A percentile compares a stretch with the other conserved stretches of the same genome.
phyloP scores from a whole-genome alignment of 257 asterid genomes.

The Solanum sitiens region DNA sequence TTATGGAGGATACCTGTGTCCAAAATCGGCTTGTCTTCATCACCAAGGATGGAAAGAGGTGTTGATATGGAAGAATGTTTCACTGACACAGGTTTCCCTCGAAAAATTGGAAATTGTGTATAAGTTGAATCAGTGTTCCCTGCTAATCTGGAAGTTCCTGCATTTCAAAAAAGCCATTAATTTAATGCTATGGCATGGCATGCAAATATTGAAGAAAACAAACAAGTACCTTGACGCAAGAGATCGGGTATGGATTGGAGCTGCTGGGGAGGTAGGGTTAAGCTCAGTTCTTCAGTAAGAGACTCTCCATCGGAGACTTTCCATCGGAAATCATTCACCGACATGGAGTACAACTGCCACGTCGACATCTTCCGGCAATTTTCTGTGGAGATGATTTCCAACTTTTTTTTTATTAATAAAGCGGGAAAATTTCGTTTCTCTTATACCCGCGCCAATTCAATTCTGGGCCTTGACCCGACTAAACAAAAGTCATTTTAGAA shows the following conservation, averaged over 20 bases:
- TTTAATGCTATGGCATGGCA: neutral
- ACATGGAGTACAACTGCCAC: constrained; percentile 66
- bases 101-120: constrained; percentile 38
- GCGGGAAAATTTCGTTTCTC: constrained; percentile 3
- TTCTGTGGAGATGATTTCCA: neutral
- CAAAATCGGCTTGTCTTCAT: constrained; percentile 8
- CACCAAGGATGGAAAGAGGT: constrained; percentile 64
- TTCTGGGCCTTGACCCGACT: neutral
- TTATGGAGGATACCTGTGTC: neutral
- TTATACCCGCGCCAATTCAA: neutral
- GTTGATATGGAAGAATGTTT: constrained; percentile 53
- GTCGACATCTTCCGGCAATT: constrained; percentile 47
- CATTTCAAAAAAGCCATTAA: neutral
- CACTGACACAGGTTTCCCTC: constrained; percentile 47
- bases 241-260: constrained; percentile 88
- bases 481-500: neutral
- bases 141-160: constrained; percentile 50
- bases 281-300: constrained; percentile 2
- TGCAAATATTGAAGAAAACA: neutral
- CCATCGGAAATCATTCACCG: constrained; percentile 57
- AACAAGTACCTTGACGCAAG: constrained; percentile 56
- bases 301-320: constrained; percentile 25
- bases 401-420: neutral
- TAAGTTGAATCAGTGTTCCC: constrained; percentile 21
- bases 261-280: constrained; percentile 23